These are phyloP conservation scores for Melastoma candidum DNA, from an alignment of 441 rosid species.

Conservation along the genomic window DNA sequence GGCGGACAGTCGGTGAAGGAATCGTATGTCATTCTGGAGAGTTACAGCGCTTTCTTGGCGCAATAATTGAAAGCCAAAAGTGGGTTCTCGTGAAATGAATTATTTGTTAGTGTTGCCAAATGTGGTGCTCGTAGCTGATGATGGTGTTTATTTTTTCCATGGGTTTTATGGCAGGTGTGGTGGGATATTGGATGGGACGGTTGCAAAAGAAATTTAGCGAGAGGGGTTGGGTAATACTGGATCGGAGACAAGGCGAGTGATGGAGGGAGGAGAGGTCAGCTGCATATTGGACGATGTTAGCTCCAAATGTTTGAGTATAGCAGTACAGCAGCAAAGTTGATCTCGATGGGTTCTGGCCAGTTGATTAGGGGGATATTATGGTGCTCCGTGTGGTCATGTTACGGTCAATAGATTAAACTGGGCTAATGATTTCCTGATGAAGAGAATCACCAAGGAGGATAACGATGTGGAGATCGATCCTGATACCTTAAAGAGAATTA, in stretches of 20 bases:
- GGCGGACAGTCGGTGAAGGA: slow-evolving; percentile 24
- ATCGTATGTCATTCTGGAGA: slow-evolving; percentile 48
- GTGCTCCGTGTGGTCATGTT: slow-evolving; percentile 61
- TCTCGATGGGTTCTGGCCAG: slow-evolving; percentile 86
- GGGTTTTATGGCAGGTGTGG: slow-evolving; percentile 20
- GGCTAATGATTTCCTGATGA: slow-evolving; percentile 61
- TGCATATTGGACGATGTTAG: slow-evolving; percentile 89
- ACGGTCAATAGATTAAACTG: slow-evolving; percentile 69
- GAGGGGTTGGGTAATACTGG: slow-evolving; percentile 40
- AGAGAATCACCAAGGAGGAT: slow-evolving; percentile 30
- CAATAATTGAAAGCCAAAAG: slow-evolving; percentile 12
- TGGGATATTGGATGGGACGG: slow-evolving; percentile 32
- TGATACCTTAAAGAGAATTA: slow-evolving; percentile 50
- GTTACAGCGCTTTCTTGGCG: slow-evolving; percentile 56
- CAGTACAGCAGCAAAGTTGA: slow-evolving; percentile 45
- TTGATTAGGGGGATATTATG: slow-evolving; percentile 75
- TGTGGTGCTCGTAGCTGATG: too few relatives aligned
- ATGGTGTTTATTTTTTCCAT: too few relatives aligned
- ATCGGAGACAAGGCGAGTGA: slow-evolving; percentile 32
- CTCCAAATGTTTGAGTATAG: slow-evolving; percentile 93
- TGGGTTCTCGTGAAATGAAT: too few relatives aligned
- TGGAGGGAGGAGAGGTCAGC: slow-evolving; percentile 54
- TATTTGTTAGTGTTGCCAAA: too few relatives aligned
- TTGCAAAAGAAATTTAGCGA: slow-evolving; percentile 45
- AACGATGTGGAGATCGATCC: slow-evolving; percentile 48